Evolutionary conservation across 2,329 filamentous ascomycete genomes (phyloP), one percentile per base, ranked within the genome.

Genomic region (Apiospora sp.): DNA sequence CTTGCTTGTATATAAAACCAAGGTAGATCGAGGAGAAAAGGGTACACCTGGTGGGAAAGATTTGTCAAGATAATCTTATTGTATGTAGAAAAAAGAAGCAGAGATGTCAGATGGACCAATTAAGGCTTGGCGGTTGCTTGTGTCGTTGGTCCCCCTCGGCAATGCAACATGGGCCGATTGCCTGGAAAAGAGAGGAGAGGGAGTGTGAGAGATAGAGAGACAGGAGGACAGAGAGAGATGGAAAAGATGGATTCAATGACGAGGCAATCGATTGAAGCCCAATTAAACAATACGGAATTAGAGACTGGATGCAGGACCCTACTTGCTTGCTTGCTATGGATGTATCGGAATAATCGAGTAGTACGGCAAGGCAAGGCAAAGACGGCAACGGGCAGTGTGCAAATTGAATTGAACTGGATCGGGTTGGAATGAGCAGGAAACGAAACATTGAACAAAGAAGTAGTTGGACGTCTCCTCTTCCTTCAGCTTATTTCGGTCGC

Each of bases 261-360:
- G 22, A 48, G 46, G 46, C 16, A 19, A 48, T 22, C 27, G 51
- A 27, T 27, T 22, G 54, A 19, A 22, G 54, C 16, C 34, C 34
- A 61, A 61, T 61, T 61, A 61, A 61, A 61, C 54, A 37, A 61
- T 61, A 61, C 54, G 54, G 24, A 34, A 58, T 58, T 30, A 34
- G 27, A 30, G 27, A 22, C 51, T 30, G 51, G 51, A 34, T 19
- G 37, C 2, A 30, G 27, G 27, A 58, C 13, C 24, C 19, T 16
- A 46, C 16, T 46, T 46, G 51, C 27, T 27, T 22, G 30, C 16
- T 37, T 49, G 46, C 22, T 49, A 49, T 10, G 27, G 27, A 34
- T 46, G 54, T 34, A 37, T 61, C 16, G 54, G 54, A 30, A 61
- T n/a, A 61, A 61, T 61, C 27, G 30, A 61, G 19, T 22, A 49